Base-by-base conservation (phyloP, 108 stramenopile species). In the Nannochloropsis gaditana region DNA sequence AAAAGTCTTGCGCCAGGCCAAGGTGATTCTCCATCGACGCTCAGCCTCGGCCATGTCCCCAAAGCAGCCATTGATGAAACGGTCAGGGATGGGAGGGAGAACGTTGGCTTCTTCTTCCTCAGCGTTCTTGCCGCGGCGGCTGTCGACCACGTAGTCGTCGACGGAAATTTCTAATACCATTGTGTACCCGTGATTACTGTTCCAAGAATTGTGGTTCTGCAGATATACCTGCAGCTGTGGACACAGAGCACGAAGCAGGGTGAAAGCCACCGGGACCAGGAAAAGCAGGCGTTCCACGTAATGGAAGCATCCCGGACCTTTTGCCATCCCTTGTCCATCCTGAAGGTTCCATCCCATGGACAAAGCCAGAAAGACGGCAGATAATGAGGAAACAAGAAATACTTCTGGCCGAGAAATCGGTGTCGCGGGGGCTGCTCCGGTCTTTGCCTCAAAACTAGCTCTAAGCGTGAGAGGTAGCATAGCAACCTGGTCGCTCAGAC, bases 21-120 rank as follows among this genome's bases (percentile, higher is more conserved):
- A n/a, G n/a, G 59, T 73, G 3, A 73, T n/a, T n/a, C 59, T 73
- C 59, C 59, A 73, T 6, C 59, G 15, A n/a, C 59, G 59, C 59
- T 73, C 59, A n/a, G 59, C 59, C 59, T 73, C 59, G 0, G 3
- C 59, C 59, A 73, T 4, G n/a, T 73, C 59, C 15, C 59, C 59
- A 73, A 73, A 73, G 59, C 59, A 73, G 5, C 59, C 59, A 73
- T 73, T 73, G 59, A 73, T 3, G n/a, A 73, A 73, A n/a, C 59
- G 59, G 19, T 73, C 59, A 2, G 59, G 59, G 2, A 73, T 73
- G n/a, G 59, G 59, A 73, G 59, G 59, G 59, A 73, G 15, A n/a
- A n/a, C 59, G 6, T n/a, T n/a, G 59, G 59, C 19, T 15, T 73
- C 59, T 73, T 73, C 59, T n/a, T 73, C 2, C 59, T 3, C 59